phyloP scores from a whole-genome alignment of 768 basidiomycete genomes.

The Podaxis carcinomalis region DNA sequence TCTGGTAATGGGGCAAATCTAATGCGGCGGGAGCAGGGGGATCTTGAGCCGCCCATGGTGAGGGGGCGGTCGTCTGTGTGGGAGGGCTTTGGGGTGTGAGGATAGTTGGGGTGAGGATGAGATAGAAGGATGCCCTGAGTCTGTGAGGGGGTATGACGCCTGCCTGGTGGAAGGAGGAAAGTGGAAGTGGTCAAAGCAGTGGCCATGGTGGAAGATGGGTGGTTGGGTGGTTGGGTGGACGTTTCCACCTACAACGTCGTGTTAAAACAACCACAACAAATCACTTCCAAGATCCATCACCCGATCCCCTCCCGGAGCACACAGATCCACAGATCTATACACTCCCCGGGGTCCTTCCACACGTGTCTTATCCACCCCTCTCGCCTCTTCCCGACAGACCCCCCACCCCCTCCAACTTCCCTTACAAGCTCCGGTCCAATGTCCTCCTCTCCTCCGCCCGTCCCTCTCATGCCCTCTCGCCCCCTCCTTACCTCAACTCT shows the following conservation, averaged over 20 bases:
- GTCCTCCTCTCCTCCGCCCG: background rate
- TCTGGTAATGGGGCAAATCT: slow-evolving; percentile 87
- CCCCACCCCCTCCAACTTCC: background rate
- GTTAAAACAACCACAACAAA: slow-evolving; percentile 7
- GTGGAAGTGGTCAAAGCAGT: slow-evolving; percentile 6
- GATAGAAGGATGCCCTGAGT: slow-evolving; percentile 11
- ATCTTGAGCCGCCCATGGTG: slow-evolving; percentile 1
- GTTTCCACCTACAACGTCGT: background rate
- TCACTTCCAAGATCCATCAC: slow-evolving; percentile 8
- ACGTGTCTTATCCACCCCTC: slow-evolving; percentile 1
- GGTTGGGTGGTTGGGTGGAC: background rate
- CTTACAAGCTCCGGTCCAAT: background rate
- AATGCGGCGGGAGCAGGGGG: slow-evolving; percentile 35
- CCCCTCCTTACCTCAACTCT: background rate
- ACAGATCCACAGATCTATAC: background rate
- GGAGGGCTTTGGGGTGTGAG: slow-evolving; percentile 7
- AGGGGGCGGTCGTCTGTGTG: background rate
- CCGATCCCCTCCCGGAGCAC: slow-evolving; percentile 9
- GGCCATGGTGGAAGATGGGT: slow-evolving; percentile 14
- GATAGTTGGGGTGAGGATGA: slow-evolving; percentile 10
- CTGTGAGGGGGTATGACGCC: slow-evolving; percentile 5
- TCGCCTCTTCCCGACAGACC: slow-evolving; percentile 8
- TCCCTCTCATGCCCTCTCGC: background rate
- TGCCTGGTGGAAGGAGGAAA: slow-evolving; percentile 1
- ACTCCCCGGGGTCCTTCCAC: slow-evolving; percentile 6